Conservation (phyloP, 202 grass and related monocot genomes). For the Bolboschoenoplectus hybrid region DNA sequence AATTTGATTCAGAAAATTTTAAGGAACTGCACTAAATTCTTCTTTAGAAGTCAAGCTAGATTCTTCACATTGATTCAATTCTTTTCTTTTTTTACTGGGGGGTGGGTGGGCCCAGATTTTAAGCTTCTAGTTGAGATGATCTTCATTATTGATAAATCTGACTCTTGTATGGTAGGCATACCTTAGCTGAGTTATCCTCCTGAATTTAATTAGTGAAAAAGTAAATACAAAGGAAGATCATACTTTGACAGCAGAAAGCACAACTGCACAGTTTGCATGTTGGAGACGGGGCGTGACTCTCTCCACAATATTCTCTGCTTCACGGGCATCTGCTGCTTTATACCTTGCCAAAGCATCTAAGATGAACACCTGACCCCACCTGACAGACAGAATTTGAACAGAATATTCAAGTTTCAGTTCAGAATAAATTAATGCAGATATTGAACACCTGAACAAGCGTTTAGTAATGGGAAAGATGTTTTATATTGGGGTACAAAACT, state of each 20-base stretch:
- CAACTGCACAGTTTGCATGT: slow-evolving; percentile 98
- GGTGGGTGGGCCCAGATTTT: no score
- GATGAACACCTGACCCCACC: slow-evolving; percentile 99
- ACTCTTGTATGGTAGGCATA: not conserved
- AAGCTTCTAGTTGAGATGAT: not conserved
- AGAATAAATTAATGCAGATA: slow-evolving; percentile 28
- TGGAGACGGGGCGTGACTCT: slow-evolving; percentile 94
- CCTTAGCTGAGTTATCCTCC: not conserved
- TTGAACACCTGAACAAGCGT: not conserved
- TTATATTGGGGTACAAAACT: not conserved
- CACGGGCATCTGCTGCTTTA: slow-evolving; percentile 88
- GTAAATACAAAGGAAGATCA: not conserved
- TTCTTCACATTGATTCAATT: not conserved
- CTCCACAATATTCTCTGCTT: slow-evolving; percentile 96
- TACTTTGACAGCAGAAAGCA: slow-evolving; percentile 99
- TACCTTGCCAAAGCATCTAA: slow-evolving; percentile 96
- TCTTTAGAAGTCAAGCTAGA: not conserved
- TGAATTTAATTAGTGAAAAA: not conserved
- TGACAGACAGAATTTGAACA: slow-evolving; percentile 42
- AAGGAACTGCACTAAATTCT: not conserved
- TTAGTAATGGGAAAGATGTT: not conserved
- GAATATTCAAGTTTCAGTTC: slow-evolving; percentile 26
- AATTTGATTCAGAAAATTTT: not conserved
- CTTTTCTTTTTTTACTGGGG: not conserved
- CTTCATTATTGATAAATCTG: slow-evolving; percentile 6